Evolutionary conservation across 805 yeast species (phyloP).

Genomic region (Saturnispora halmiae): DNA sequence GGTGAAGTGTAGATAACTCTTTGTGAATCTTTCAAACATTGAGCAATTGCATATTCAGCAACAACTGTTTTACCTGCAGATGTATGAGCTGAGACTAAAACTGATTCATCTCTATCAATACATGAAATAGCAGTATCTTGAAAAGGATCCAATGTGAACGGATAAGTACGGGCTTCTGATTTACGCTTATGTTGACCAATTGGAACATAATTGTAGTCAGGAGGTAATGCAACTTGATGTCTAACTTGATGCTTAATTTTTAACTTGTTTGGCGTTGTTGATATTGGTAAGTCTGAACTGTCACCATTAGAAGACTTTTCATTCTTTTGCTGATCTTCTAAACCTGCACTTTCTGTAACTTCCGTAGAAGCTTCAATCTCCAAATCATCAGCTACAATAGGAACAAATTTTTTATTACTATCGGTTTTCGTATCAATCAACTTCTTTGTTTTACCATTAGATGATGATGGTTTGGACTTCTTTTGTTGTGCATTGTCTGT

Average conservation of each 20-base stretch:
- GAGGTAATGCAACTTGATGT: constrained; percentile 96
- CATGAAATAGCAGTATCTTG: constrained; percentile 96
- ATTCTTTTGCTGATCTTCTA: constrained; percentile 32
- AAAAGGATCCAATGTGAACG: constrained; percentile 91
- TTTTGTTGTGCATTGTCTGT: constrained; percentile 15
- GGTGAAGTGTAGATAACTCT: constrained; percentile 95
- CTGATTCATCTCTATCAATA: constrained; percentile 90
- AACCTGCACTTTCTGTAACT: constrained; percentile 73
- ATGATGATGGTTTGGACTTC: constrained; percentile 19
- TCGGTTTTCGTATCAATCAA: constrained; percentile 32
- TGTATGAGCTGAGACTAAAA: constrained; percentile 93
- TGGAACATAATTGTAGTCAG: constrained; percentile 79
- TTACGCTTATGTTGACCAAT: constrained; percentile 76
- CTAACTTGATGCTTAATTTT: constrained; percentile 87
- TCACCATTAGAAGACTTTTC: constrained; percentile 13
- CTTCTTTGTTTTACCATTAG: constrained; percentile 23
- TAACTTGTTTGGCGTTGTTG: constrained; percentile 29
- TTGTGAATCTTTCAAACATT: constrained; percentile 82
- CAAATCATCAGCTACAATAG: constrained; percentile 77
- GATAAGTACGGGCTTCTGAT: constrained; percentile 80
- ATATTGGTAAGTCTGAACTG: background rate
- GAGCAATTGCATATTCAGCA: constrained; percentile 95
- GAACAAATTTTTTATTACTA: constrained; percentile 31
- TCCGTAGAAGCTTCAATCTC: constrained; percentile 87
- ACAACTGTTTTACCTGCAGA: constrained; percentile 97